Percentiles rank a stretch among this genome's conserved stretches.
These are phyloP conservation scores for Claviceps capensis DNA, from an alignment of 2,329 filamentous ascomycete species.

Conservation along the genomic window DNA sequence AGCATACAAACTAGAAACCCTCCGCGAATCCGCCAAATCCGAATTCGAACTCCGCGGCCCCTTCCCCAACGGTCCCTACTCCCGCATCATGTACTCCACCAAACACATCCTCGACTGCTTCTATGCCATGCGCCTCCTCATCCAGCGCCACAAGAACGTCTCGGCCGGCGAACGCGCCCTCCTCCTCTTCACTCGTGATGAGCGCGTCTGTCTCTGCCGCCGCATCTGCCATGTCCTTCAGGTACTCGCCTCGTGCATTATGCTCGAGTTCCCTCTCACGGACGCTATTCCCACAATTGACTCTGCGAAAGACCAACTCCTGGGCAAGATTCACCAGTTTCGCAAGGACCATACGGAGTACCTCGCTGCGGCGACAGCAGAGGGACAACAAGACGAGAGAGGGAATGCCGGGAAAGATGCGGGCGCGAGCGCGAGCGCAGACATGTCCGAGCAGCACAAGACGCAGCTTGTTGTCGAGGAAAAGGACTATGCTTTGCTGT, in stretches of 20 bases:
- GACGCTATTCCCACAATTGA: constrained; percentile 78
- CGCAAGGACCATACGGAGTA: constrained; percentile 47
- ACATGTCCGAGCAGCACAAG: constrained; percentile 6
- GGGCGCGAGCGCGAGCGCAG: constrained; percentile 5
- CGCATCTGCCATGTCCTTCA: constrained; percentile 79
- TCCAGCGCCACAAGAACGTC: constrained; percentile 62
- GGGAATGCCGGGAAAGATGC: constrained; percentile 7
- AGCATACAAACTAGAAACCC: constrained; percentile 56
- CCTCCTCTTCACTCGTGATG: constrained; percentile 62
- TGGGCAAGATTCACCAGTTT: constrained; percentile 82
- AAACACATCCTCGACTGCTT: constrained; percentile 83
- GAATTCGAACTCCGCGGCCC: constrained; percentile 84
- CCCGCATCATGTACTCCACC: constrained; percentile 64
- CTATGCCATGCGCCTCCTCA: constrained; percentile 90
- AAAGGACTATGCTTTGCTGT: constrained; percentile 79
- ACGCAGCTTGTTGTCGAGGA: constrained; percentile 39
- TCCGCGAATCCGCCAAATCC: constrained; percentile 58
- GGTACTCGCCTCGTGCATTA: constrained; percentile 84
- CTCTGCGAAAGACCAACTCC: constrained; percentile 63
- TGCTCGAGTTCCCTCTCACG: constrained; percentile 84
- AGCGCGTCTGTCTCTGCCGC: constrained; percentile 69
- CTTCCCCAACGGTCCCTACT: constrained; percentile 64
- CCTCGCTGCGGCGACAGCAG: constrained; percentile 6
- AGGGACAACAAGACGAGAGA: constrained; percentile 1
- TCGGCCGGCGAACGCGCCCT: constrained; percentile 72